These are phyloP conservation scores for Solanum piurae DNA, from an alignment of 257 asterid species.

Conservation along the genomic window DNA sequence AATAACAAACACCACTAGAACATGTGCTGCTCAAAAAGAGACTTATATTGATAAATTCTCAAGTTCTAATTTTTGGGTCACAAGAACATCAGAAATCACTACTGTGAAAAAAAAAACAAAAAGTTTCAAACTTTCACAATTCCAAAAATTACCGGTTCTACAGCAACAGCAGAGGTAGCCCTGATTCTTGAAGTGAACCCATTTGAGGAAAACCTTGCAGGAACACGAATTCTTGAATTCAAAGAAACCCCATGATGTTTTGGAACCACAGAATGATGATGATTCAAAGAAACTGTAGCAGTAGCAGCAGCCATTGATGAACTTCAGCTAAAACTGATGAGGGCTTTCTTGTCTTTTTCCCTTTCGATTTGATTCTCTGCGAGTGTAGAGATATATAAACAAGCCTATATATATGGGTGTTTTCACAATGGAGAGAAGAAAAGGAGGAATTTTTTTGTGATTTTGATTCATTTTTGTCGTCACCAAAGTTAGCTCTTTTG, in stretches of 20 bases:
- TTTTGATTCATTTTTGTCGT: constrained; percentile 27
- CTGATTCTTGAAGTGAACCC: constrained; percentile 24
- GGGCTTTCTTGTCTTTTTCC: constrained; percentile 3
- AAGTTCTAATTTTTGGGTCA: background rate
- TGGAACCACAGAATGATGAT: constrained; percentile 14
- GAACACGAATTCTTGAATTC: constrained; percentile 16
- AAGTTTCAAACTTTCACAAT: background rate
- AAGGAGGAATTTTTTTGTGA: constrained; percentile 31
- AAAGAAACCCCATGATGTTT: constrained; percentile 12
- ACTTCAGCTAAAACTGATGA: background rate
- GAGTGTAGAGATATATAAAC: constrained; percentile 22
- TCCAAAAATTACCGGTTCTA: constrained; percentile 37
- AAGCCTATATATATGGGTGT: constrained; percentile 53
- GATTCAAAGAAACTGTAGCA: constrained; percentile 25
- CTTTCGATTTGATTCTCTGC: constrained; percentile 6
- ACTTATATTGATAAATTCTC: background rate
- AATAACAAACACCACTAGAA: too few species aligned
- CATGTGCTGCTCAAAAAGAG: background rate
- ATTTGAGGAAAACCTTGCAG: constrained; percentile 11
- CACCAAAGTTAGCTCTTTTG: background rate
- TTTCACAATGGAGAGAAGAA: constrained; percentile 38
- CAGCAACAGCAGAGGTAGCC: constrained; percentile 51
- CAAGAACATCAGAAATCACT: background rate
- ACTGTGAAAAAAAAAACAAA: background rate
- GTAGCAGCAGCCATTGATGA: constrained; percentile 38